Evolutionary conservation across 179 eudicot species (phyloP), one percentile per base, ranked within the genome.

Genomic region (Camellia oleifera): DNA sequence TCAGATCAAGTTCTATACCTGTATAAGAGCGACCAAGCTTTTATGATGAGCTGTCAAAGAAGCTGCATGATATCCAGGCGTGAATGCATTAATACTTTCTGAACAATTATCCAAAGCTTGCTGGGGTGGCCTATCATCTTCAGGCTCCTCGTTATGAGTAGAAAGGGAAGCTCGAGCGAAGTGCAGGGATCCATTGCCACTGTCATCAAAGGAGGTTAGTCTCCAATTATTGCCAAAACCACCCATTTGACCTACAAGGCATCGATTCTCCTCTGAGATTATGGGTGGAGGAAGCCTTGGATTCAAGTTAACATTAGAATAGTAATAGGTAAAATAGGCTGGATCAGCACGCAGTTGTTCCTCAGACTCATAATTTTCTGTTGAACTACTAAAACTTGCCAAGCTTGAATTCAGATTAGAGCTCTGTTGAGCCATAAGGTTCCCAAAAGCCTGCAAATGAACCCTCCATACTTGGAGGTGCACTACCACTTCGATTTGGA

Each of bases 241-340:
- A 82, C 57, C 81, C 50, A 78, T 72, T 1, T 76, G 79, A 69
- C 75, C 82, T 69, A 79, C 84, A 23, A 86, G 65, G 74, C 79
- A 83, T 64, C 84, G 86, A 67, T 80, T 91, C 81, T 84, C 92
- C 69, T 83, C 76, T 80, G 92, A 88, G 72, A 85, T 78, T 18
- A 90, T 71, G 72, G 94, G 94, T 69, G 92, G 94, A 78, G 92
- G 92, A 80, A 90, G 92, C 87, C 93, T 88, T 14, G 92, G 93
- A 50, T 91, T 91, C 75, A 88, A 82, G 76, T 91, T 90, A 72
- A 90, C 88, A 81, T 90, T 84, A 71, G 85, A 77, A 74, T 78
- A 69, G 80, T 85, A 83, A 73, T 91, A 91, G 12, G 88, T 80
- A 76, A 89, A 81, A 80, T 91, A 91, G 2, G 90, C 83, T 46